Conservation (phyloP, 2,329 filamentous ascomycete species). For the Microsporum audouinii region DNA sequence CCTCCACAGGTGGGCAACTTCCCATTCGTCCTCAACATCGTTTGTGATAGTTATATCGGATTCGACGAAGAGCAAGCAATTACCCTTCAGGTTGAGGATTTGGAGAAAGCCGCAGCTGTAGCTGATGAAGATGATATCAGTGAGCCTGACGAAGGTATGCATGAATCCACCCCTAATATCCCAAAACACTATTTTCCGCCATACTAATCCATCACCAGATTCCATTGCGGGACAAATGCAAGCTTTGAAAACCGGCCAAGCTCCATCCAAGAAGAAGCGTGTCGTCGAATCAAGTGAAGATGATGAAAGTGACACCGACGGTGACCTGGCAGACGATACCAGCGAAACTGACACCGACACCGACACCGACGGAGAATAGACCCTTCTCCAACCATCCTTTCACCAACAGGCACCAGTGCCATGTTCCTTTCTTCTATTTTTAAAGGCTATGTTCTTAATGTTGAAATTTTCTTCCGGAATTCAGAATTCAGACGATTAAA, state of each 20-base stretch:
- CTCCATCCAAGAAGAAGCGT: slow-evolving; percentile 43
- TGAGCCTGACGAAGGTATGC: slow-evolving; percentile 91
- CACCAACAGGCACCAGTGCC: not conserved
- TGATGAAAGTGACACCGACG: slow-evolving; percentile 51
- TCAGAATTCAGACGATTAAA: not conserved
- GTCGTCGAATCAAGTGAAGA: slow-evolving; percentile 52
- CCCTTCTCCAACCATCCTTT: not conserved
- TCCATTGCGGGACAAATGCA: slow-evolving; percentile 86
- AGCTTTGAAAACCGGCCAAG: slow-evolving; percentile 60
- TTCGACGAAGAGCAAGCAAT: slow-evolving; percentile 90
- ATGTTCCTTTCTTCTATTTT: not conserved
- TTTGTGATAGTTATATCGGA: slow-evolving; percentile 91
- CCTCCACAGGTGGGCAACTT: slow-evolving; percentile 87
- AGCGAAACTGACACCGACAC: slow-evolving; percentile 60
- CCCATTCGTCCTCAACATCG: slow-evolving; percentile 83
- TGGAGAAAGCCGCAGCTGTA: slow-evolving; percentile 69
- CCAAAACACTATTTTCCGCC: slow-evolving; percentile 9
- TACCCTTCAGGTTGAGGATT: slow-evolving; percentile 77
- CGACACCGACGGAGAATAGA: slow-evolving; percentile 59
- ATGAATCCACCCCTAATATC: not conserved
- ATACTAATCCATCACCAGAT: slow-evolving; percentile 43
- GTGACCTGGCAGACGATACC: slow-evolving; percentile 45
- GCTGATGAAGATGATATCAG: slow-evolving; percentile 88
- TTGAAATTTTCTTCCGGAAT: not conserved
- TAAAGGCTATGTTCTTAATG: not conserved